Percentiles rank a stretch among this genome's conserved stretches.
Conservation (phyloP, 2,329 filamentous ascomycete species). For the Scedosporium apiospermum region DNA sequence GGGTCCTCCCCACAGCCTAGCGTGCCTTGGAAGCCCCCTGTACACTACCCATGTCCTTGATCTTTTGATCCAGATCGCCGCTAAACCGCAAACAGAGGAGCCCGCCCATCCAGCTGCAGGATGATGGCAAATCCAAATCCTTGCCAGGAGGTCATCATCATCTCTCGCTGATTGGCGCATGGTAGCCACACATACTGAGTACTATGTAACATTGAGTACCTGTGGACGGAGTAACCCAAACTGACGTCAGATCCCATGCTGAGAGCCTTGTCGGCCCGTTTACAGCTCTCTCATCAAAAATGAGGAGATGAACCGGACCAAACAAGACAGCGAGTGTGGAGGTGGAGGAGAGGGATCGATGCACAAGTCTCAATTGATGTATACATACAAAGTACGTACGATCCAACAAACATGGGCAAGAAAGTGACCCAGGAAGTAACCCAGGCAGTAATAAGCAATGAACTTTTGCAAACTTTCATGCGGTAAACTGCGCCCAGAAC, state of each 20-base stretch:
- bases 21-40: background rate
- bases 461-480: background rate
- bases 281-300: background rate
- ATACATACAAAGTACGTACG: too few relatives aligned
- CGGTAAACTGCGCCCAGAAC: background rate
- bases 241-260: background rate
- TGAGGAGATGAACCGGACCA: background rate
- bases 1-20: background rate
- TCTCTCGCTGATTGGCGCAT: background rate
- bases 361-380: background rate
- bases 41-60: background rate
- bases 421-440: background rate
- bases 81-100: background rate
- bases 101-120: background rate
- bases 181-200: background rate
- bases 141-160: background rate
- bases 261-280: slow-evolving; percentile 1
- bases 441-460: background rate
- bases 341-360: background rate
- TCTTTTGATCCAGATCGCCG: background rate
- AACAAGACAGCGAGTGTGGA: too few relatives aligned
- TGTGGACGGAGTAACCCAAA: background rate
- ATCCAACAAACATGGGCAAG: too few relatives aligned
- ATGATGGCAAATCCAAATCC: background rate
- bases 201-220: too few relatives aligned